These are phyloP conservation scores for Paecilomyces fulvus DNA, from an alignment of 2,329 filamentous ascomycete species.

Conservation along the genomic window DNA sequence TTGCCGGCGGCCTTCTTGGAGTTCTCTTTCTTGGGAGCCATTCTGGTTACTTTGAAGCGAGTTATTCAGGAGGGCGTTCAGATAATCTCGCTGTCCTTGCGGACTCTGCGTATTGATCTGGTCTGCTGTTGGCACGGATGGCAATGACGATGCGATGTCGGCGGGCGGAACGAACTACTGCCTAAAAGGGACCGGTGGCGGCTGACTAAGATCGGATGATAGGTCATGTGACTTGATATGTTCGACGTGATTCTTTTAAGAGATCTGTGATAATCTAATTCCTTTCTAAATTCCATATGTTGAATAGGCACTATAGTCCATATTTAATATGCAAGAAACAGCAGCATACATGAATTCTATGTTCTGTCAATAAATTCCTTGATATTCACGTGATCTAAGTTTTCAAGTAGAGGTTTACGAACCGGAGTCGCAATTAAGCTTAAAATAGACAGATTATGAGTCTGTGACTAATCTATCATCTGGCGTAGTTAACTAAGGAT, in stretches of 20 bases:
- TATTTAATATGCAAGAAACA: too few relatives aligned
- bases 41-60: slow-evolving; percentile 10
- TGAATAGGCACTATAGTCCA: too few relatives aligned
- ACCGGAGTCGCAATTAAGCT: too few relatives aligned
- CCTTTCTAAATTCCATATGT: too few relatives aligned
- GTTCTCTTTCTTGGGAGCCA: slow-evolving; percentile 75
- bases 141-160: slow-evolving; percentile 1
- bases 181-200: not conserved
- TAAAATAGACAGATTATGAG: too few relatives aligned
- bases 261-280: too few relatives aligned
- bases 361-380: too few relatives aligned
- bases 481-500: too few relatives aligned
- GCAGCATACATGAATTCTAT: too few relatives aligned
- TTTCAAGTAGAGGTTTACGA: too few relatives aligned
- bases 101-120: not conserved
- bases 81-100: not conserved
- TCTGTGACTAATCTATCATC: too few relatives aligned
- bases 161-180: not conserved
- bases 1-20: slow-evolving; percentile 86
- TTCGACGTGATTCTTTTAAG: not conserved
- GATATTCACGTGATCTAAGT: too few relatives aligned
- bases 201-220: slow-evolving; percentile 3
- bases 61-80: not conserved
- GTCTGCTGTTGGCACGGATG: not conserved
- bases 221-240: not conserved